A percentile compares a stretch with the other conserved stretches of the same genome.
Evolutionary conservation across 148 eudicot species (phyloP).

Genomic region (Vaccinium myrtillus): DNA sequence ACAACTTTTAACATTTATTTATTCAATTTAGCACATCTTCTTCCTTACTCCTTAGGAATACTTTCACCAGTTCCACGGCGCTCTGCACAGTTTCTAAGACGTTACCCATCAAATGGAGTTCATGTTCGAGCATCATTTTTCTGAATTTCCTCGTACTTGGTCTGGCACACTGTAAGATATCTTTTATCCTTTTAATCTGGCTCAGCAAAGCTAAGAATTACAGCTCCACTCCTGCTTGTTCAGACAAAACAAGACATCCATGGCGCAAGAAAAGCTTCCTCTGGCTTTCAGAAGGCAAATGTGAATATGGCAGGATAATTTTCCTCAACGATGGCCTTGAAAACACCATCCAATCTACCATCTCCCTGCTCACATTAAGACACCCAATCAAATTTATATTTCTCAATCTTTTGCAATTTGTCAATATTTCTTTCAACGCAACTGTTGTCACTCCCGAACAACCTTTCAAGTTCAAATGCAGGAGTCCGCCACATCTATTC

Average conservation of each 20-base stretch:
- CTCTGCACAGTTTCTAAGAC: neutral
- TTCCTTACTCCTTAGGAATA: too few relatives aligned
- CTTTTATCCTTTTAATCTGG: neutral
- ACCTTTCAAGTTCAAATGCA: constrained; percentile 45
- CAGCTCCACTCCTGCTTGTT: neutral
- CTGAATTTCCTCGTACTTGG: neutral
- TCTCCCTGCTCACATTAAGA: constrained; percentile 27
- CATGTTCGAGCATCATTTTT: neutral
- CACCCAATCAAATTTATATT: constrained; percentile 52
- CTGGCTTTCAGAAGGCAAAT: constrained; percentile 16
- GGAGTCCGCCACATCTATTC: constrained; percentile 45
- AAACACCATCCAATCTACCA: constrained; percentile 28
- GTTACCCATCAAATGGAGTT: neutral
- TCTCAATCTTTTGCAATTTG: constrained; percentile 44
- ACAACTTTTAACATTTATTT: neutral
- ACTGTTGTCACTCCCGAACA: constrained; percentile 40
- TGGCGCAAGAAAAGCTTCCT: constrained; percentile 42
- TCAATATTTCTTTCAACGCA: constrained; percentile 16
- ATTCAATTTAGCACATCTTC: neutral
- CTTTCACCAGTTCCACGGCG: neutral
- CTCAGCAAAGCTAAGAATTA: neutral
- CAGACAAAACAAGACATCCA: constrained; percentile 42
- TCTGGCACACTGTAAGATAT: too few relatives aligned
- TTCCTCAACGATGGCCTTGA: too few relatives aligned
- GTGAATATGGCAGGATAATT: too few relatives aligned